These are phyloP conservation scores for Kodamaea leandrae DNA, from an alignment of 805 yeast genomes.

Conservation along the genomic window DNA sequence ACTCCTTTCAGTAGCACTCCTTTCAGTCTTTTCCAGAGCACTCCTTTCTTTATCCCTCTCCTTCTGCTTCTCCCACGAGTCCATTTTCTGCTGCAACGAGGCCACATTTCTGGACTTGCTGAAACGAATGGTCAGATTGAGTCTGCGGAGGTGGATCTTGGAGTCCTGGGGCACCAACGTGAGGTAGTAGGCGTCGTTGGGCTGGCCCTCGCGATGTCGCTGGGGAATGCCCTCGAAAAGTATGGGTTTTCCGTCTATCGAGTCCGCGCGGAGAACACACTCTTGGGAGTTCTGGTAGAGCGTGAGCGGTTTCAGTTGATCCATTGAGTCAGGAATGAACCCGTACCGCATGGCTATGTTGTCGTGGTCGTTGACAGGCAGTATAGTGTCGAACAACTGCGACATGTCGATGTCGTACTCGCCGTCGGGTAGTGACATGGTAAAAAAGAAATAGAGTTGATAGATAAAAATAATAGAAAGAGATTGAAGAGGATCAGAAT, in stretches of 20 bases:
- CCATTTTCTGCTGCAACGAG: constrained; percentile 25
- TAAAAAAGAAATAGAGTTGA: neutral
- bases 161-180: constrained; percentile 17
- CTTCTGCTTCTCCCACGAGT: constrained; percentile 21
- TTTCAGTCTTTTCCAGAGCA: constrained; percentile 6
- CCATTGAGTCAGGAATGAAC: constrained; percentile 41
- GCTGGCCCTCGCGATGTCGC: constrained; percentile 18
- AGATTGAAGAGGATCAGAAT: neutral
- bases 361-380: constrained; percentile 13
- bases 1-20: neutral
- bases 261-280: constrained; percentile 31
- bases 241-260: constrained; percentile 25
- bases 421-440: constrained; percentile 39
- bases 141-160: constrained; percentile 22
- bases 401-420: constrained; percentile 43
- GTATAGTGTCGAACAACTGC: constrained; percentile 17
- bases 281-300: constrained; percentile 35
- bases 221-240: constrained; percentile 41
- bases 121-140: constrained; percentile 33
- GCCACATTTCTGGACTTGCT: constrained; percentile 37
- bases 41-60: constrained; percentile 5
- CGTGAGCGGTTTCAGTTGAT: constrained; percentile 30
- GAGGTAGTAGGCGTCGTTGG: constrained; percentile 32
- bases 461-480: neutral
- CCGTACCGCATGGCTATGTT: constrained; percentile 38